Percentiles rank a stretch among this genome's conserved stretches.
Conservation (phyloP, 2,329 filamentous ascomycete genomes). For the Tympanopsis confertula region DNA sequence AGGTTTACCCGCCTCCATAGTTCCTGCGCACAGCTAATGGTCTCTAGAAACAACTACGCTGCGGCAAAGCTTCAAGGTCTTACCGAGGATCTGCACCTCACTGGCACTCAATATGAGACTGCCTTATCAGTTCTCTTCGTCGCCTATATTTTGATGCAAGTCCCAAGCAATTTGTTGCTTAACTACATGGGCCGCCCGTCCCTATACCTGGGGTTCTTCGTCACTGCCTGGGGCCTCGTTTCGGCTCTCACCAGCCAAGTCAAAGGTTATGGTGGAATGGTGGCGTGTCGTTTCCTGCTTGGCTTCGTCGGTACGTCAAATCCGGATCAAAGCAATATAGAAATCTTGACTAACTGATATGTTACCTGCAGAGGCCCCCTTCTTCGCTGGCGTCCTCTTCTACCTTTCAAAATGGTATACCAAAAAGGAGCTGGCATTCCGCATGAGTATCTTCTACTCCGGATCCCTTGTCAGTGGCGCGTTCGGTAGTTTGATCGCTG, state of each 20-base stretch:
- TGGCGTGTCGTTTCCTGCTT: constrained; percentile 30
- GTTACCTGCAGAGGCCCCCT: constrained; percentile 12
- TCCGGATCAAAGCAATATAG: no score
- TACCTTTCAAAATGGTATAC: constrained; percentile 39
- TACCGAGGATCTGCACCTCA: constrained; percentile 19
- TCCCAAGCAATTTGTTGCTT: constrained; percentile 13
- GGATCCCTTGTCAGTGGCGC: constrained; percentile 22
- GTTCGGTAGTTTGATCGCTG: constrained; percentile 25
- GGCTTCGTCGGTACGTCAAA: constrained; percentile 19
- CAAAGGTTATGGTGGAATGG: constrained; percentile 24
- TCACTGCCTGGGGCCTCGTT: constrained; percentile 29
- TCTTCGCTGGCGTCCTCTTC: constrained; percentile 35
- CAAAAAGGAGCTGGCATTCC: constrained; percentile 24
- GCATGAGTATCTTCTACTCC: constrained; percentile 27
- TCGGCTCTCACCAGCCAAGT: constrained; percentile 29
- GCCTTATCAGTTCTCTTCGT: constrained; percentile 12
- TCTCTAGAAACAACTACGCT: constrained; percentile 39
- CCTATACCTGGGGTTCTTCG: constrained; percentile 23
- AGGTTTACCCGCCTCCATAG: constrained; percentile 9
- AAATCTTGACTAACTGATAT: background rate
- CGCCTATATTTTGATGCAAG: constrained; percentile 12
- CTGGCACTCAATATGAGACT: constrained; percentile 16
- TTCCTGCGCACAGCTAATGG: constrained; percentile 4
- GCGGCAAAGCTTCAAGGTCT: constrained; percentile 37
- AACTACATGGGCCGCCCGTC: constrained; percentile 18